A percentile compares a stretch with the other conserved stretches of the same genome.
phyloP scores from a whole-genome alignment of 441 rosid genomes.

The Biscutella laevigata region DNA sequence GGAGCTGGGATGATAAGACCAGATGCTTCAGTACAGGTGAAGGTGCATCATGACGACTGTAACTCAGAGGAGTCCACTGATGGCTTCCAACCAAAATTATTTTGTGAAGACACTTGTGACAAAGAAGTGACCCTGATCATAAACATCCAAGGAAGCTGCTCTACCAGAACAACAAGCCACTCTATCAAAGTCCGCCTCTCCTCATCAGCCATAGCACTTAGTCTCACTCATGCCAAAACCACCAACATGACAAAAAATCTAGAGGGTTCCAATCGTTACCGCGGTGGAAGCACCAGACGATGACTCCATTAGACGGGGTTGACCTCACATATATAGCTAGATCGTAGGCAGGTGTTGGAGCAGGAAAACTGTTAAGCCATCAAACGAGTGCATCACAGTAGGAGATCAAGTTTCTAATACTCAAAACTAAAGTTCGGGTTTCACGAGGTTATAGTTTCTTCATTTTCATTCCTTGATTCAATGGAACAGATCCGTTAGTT shows the following conservation, averaged over 20 bases:
- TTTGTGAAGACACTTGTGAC: conserved; percentile 66
- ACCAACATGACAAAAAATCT: conserved; percentile 17
- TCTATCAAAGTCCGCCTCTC: conserved; percentile 51
- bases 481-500: conserved; percentile 18
- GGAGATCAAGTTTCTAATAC: conserved; percentile 3
- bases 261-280: conserved; percentile 22
- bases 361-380: conserved; percentile 9
- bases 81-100: conserved; percentile 67
- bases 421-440: conserved; percentile 1
- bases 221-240: conserved; percentile 12
- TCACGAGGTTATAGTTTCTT: conserved; percentile 15
- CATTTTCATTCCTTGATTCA: conserved; percentile 17
- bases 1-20: conserved; percentile 70
- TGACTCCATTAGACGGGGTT: conserved; percentile 20
- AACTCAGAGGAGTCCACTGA: conserved; percentile 62
- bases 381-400: conserved; percentile 6
- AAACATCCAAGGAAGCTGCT: conserved; percentile 56
- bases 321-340: conserved; percentile 21
- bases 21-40: conserved; percentile 48
- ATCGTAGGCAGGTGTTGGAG: conserved; percentile 24
- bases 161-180: conserved; percentile 46
- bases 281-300: conserved; percentile 24
- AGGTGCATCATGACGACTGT: conserved; percentile 70
- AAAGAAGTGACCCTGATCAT: conserved; percentile 64
- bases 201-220: conserved; percentile 45